These are phyloP conservation scores for Tricholoma sp. DNA, from an alignment of 768 basidiomycete species.

Conservation along the genomic window DNA sequence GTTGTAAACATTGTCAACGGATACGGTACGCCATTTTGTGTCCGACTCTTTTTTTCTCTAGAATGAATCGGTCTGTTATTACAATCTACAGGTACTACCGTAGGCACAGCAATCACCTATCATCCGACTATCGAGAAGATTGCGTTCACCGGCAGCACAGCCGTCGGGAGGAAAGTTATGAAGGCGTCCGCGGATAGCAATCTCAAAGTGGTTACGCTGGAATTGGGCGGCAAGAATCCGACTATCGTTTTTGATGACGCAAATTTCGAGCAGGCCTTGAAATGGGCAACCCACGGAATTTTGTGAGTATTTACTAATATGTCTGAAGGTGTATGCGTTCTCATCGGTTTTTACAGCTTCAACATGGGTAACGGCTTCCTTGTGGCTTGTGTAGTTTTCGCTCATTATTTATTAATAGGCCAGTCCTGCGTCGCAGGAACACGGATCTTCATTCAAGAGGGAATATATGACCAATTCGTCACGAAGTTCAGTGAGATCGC, in stretches of 20 bases:
- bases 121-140: constrained; percentile 61
- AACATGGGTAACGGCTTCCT: constrained; percentile 21
- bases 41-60: constrained; percentile 21
- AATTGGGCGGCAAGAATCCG: constrained; percentile 74
- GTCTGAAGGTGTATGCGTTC: not conserved
- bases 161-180: constrained; percentile 73
- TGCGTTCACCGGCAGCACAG: constrained; percentile 81
- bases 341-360: constrained; percentile 3
- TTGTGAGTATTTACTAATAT: constrained; percentile 36
- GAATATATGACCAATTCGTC: constrained; percentile 77
- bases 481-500: constrained; percentile 45
- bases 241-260: constrained; percentile 69
- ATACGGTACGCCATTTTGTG: constrained; percentile 26
- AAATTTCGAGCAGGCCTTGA: constrained; percentile 62
- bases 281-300: constrained; percentile 67
- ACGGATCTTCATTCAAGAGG: constrained; percentile 75
- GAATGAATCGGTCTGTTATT: constrained; percentile 34
- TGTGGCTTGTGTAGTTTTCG: not conserved
- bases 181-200: constrained; percentile 76
- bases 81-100: constrained; percentile 45
- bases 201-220: constrained; percentile 77
- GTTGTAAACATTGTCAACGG: constrained; percentile 66
- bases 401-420: constrained; percentile 19
- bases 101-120: constrained; percentile 53
- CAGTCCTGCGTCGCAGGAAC: constrained; percentile 81